Base-by-base conservation (phyloP, 2,329 filamentous ascomycete genomes). In the Diaporthe amygdali region DNA sequence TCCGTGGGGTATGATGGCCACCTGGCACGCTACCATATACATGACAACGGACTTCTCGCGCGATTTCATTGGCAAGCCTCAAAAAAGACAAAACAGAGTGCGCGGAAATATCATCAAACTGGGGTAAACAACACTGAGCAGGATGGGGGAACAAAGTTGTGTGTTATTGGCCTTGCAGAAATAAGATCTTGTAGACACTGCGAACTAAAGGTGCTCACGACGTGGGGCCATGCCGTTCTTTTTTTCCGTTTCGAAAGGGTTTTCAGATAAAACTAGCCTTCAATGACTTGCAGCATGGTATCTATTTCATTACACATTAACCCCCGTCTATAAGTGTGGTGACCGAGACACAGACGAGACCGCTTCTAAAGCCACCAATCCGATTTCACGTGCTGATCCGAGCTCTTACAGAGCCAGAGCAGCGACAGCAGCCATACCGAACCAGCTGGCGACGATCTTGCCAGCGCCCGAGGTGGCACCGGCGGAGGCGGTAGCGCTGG, bases 391-490 rank as follows among this genome's bases (percentile, higher is more conserved):
- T 22, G 66, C 3, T 37, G 2, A 2, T 37, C 20, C 9, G 25
- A 15, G 49, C 20, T 25, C 32, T 59, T 71, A 73, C 69, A 73
- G 71, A 41, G 69, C 69, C 27, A 73, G 34, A 20, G 68, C 71
- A n/a, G 71, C 71, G 22, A 69, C 39, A n/a, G 71, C 71, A 5
- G 67, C 44, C 25, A 69, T 22, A 6, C 71, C 69, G 44, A 68
- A 34, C 71, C 71, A 73, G 7, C 71, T 70, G 44, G 66, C 71
- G 8, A 73, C 51, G 27, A 73, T 34, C 71, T 71, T 71, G 25
- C 69, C 71, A 22, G 69, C 69, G 20, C 69, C 71, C 5, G 71
- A 71, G 30, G 69, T 39, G 12, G 71, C 22, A 25, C 12, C 55
- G 6, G 70, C 14, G 12, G 70, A n/a, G n/a, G 70, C 44, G 59